These are phyloP conservation scores for Anisodus tanguticus DNA, from an alignment of 257 asterid genomes.

Conservation along the genomic window DNA sequence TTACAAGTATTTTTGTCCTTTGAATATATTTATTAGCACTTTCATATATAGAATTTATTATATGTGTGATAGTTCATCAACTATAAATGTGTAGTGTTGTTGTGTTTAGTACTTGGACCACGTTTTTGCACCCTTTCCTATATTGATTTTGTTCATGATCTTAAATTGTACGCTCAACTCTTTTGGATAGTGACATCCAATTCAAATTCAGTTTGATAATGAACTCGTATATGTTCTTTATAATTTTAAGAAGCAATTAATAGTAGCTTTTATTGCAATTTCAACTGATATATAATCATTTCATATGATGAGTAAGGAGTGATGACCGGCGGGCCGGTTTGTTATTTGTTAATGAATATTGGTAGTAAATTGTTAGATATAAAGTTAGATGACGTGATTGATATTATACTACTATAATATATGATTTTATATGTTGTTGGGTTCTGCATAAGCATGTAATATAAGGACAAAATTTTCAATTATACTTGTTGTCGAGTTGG, in stretches of 20 bases:
- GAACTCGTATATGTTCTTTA: background rate
- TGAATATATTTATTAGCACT: background rate
- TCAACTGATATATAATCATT: background rate
- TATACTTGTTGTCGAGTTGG: slow-evolving; percentile 16
- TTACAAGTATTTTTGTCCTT: background rate
- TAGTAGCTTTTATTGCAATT: slow-evolving; percentile 13
- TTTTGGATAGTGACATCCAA: slow-evolving; percentile 42
- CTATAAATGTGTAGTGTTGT: slow-evolving; percentile 30
- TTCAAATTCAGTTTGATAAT: no score
- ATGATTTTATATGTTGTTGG: background rate
- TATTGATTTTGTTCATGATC: slow-evolving; percentile 45
- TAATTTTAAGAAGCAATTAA: background rate
- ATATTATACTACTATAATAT: background rate
- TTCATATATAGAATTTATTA: slow-evolving; percentile 9
- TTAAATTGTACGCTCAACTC: slow-evolving; percentile 34
- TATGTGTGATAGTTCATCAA: background rate
- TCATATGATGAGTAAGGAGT: background rate
- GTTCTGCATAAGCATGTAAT: background rate
- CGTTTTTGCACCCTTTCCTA: slow-evolving; percentile 45
- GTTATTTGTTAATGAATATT: background rate
- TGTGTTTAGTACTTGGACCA: slow-evolving; percentile 43
- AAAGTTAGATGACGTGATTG: background rate
- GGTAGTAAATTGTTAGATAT: background rate
- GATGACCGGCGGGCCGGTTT: background rate
- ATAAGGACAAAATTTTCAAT: background rate